Evolutionary conservation across 139 green algal genomes (phyloP).

Genomic region (Coelastrella sp.): DNA sequence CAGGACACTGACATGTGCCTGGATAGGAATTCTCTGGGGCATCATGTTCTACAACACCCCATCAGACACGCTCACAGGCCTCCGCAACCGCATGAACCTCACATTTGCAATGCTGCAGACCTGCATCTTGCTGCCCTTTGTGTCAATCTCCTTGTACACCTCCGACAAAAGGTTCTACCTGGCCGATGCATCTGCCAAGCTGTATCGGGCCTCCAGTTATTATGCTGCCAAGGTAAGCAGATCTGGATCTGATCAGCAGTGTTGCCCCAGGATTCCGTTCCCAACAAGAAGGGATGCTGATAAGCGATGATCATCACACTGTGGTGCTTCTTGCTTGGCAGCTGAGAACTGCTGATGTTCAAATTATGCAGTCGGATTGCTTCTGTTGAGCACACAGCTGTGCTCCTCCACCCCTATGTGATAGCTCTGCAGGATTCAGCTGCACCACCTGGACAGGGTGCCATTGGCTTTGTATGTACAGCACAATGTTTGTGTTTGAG

Average conservation of each 20-base stretch:
- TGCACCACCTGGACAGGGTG: no score
- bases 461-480: no score
- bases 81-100: slow-evolving; percentile 36
- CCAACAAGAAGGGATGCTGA: no score
- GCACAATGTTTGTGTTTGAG: no score
- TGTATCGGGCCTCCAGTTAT: slow-evolving; percentile 60
- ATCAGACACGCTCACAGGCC: background rate
- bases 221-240: slow-evolving; percentile 55
- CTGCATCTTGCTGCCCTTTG: slow-evolving; percentile 55
- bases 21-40: slow-evolving; percentile 56
- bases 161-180: slow-evolving; percentile 59
- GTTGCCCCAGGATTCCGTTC: background rate
- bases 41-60: slow-evolving; percentile 55
- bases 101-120: slow-evolving; percentile 26
- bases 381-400: no score
- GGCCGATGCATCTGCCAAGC: slow-evolving; percentile 47
- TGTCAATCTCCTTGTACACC: slow-evolving; percentile 60
- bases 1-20: slow-evolving; percentile 55
- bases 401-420: no score
- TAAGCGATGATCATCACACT: no score
- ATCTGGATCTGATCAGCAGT: background rate
- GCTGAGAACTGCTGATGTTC: no score
- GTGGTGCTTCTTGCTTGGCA: no score
- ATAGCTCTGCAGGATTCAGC: no score
- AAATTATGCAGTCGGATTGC: no score